Conservation (phyloP, 371 early-diverging fungal genomes). For the Lichtheimia hyalospora region DNA sequence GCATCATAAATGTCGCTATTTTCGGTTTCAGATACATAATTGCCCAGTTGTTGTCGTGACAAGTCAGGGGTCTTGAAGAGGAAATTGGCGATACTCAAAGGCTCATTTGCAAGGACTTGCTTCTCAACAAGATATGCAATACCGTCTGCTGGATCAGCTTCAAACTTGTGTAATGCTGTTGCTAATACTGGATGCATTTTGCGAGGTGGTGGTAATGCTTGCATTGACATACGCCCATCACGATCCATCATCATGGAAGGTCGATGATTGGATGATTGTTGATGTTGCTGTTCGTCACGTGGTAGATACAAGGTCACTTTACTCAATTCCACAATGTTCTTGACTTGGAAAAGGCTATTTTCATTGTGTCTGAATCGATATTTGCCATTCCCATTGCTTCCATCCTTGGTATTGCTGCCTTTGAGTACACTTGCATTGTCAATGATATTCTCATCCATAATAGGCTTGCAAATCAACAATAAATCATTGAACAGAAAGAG, state of each 20-base stretch:
- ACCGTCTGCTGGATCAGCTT: slow-evolving; percentile 67
- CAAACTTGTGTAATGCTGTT: slow-evolving; percentile 68
- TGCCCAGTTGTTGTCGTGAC: slow-evolving; percentile 75
- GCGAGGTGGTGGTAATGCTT: slow-evolving; percentile 33
- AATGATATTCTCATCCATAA: slow-evolving; percentile 51
- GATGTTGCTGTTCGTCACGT: slow-evolving; percentile 45
- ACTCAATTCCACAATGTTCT: slow-evolving; percentile 58
- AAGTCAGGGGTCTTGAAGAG: slow-evolving; percentile 81
- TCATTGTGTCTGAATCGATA: slow-evolving; percentile 47
- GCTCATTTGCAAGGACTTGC: slow-evolving; percentile 64
- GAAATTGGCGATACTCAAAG: slow-evolving; percentile 79
- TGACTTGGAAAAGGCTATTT: slow-evolving; percentile 62
- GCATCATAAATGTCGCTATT: slow-evolving; percentile 68
- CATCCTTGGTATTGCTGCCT: slow-evolving; percentile 8
- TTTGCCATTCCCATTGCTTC: not conserved
- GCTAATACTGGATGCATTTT: slow-evolving; percentile 63
- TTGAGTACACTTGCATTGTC: slow-evolving; percentile 17
- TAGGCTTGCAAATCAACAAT: slow-evolving; percentile 72
- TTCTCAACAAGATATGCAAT: slow-evolving; percentile 73
- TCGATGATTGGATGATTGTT: slow-evolving; percentile 12
- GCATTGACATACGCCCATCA: slow-evolving; percentile 10
- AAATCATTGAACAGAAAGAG: slow-evolving; percentile 82
- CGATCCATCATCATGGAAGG: slow-evolving; percentile 13
- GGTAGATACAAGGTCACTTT: slow-evolving; percentile 53
- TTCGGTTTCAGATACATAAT: slow-evolving; percentile 45